Conservation (phyloP, 2,329 filamentous ascomycete genomes). For the Ilyonectria mors-panacis region DNA sequence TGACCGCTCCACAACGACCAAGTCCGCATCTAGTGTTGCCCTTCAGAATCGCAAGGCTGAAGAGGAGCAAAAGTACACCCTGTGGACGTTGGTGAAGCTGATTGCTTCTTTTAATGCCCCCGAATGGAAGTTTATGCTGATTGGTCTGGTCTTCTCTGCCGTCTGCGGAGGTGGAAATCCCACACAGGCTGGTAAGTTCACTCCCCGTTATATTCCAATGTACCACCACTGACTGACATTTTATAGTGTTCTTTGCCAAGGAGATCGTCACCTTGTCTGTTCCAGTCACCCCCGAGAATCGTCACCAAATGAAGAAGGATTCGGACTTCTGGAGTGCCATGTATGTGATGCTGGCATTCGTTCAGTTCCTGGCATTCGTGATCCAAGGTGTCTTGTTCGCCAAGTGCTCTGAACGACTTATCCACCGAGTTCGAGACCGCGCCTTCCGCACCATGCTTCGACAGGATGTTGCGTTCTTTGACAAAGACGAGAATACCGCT, state of each 20-base stretch:
- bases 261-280: slow-evolving; percentile 80
- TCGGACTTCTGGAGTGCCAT: slow-evolving; percentile 91
- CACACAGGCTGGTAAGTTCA: slow-evolving; percentile 56
- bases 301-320: slow-evolving; percentile 73
- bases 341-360: slow-evolving; percentile 87
- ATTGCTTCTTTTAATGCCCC: slow-evolving; percentile 84
- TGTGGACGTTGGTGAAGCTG: slow-evolving; percentile 84
- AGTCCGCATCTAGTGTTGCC: slow-evolving; percentile 79
- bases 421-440: slow-evolving; percentile 85
- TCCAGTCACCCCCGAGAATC: slow-evolving; percentile 64
- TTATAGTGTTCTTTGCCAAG: slow-evolving; percentile 90
- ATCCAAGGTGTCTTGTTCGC: slow-evolving; percentile 83
- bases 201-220: not conserved
- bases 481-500: slow-evolving; percentile 88
- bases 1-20: slow-evolving; percentile 67
- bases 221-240: slow-evolving; percentile 17
- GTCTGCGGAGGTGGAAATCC: slow-evolving; percentile 88
- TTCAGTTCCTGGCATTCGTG: slow-evolving; percentile 78
- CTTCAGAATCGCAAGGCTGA: slow-evolving; percentile 70
- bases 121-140: slow-evolving; percentile 80
- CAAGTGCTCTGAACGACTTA: slow-evolving; percentile 86
- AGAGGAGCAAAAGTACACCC: slow-evolving; percentile 71
- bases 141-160: slow-evolving; percentile 80
- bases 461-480: slow-evolving; percentile 94
- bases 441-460: slow-evolving; percentile 91